These are phyloP conservation scores for Coniochaeta prunicola DNA, from an alignment of 2,329 filamentous ascomycete genomes.

Conservation along the genomic window DNA sequence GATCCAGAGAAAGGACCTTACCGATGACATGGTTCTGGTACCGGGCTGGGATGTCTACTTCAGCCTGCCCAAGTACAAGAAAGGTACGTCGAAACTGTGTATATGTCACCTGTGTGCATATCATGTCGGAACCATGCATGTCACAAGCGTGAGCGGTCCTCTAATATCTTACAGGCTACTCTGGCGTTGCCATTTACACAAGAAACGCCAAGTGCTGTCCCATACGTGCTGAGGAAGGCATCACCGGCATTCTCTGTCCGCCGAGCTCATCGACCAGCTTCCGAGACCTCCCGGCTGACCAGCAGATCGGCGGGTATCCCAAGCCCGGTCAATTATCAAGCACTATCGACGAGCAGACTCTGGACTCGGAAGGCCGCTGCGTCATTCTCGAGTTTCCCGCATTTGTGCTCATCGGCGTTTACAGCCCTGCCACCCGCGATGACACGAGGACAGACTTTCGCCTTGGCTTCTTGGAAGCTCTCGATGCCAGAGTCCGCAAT, in stretches of 20 bases:
- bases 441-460: conserved; percentile 79
- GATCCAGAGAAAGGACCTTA: conserved; percentile 86
- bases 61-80: conserved; percentile 87
- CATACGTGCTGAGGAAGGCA: conserved; percentile 87
- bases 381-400: conserved; percentile 89
- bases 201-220: conserved; percentile 79
- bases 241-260: conserved; percentile 71
- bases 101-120: too few species aligned
- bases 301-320: conserved; percentile 87
- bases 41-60: conserved; percentile 96
- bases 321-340: conserved; percentile 57
- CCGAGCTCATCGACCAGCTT: conserved; percentile 66
- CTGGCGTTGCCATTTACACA: conserved; percentile 91
- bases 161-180: conserved; percentile 60
- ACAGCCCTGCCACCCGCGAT: conserved; percentile 84
- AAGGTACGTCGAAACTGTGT: conserved; percentile 66
- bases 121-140: too few species aligned
- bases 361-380: conserved; percentile 90
- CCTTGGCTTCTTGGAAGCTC: conserved; percentile 66
- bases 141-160: not conserved
- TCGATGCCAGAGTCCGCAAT: conserved; percentile 82
- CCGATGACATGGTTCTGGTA: conserved; percentile 92
- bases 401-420: conserved; percentile 88
- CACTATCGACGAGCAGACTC: conserved; percentile 57
- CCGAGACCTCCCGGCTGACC: conserved; percentile 62